Percentiles rank a stretch among this genome's conserved stretches.
Evolutionary conservation across 1,284 basidiomycete species (phyloP).

Genomic region (Leccinum variabile): DNA sequence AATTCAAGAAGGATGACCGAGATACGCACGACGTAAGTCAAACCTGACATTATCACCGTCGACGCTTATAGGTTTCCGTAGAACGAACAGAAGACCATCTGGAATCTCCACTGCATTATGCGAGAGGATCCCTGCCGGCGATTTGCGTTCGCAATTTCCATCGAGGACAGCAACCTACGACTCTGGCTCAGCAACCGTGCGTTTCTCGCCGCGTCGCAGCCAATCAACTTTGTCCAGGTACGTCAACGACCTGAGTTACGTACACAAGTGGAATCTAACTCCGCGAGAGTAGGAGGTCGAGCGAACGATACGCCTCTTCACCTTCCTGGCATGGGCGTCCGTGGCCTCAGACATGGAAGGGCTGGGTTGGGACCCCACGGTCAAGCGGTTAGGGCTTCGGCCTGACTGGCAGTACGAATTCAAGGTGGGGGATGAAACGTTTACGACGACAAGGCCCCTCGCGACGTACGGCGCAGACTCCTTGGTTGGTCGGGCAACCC

Average conservation of each 20-base stretch:
- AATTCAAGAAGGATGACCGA: conserved; percentile 7
- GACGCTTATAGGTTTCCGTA: not conserved
- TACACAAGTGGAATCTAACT: no score
- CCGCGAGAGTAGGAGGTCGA: no score
- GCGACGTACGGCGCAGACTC: no score
- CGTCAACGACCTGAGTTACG: not conserved
- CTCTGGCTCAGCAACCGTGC: conserved; percentile 9
- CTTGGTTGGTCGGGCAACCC: no score
- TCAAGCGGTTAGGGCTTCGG: no score
- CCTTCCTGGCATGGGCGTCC: no score
- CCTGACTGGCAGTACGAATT: no score
- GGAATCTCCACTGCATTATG: conserved; percentile 19
- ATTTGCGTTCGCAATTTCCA: conserved; percentile 14
- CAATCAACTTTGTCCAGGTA: conserved; percentile 5
- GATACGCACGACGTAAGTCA: not conserved
- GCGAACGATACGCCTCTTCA: no score
- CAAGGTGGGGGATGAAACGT: no score
- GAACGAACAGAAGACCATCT: conserved; percentile 18
- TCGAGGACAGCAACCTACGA: conserved; percentile 15
- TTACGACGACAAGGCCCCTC: no score
- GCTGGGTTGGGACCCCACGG: conserved; percentile 15
- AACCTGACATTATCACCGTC: not conserved
- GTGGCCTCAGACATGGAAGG: no score
- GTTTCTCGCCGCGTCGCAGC: conserved; percentile 4
- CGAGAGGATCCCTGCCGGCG: conserved; percentile 6